These are phyloP conservation scores for Antitrichia curtipendula DNA, from an alignment of 225 moss, liverwort and hornwort species.

Conservation along the genomic window DNA sequence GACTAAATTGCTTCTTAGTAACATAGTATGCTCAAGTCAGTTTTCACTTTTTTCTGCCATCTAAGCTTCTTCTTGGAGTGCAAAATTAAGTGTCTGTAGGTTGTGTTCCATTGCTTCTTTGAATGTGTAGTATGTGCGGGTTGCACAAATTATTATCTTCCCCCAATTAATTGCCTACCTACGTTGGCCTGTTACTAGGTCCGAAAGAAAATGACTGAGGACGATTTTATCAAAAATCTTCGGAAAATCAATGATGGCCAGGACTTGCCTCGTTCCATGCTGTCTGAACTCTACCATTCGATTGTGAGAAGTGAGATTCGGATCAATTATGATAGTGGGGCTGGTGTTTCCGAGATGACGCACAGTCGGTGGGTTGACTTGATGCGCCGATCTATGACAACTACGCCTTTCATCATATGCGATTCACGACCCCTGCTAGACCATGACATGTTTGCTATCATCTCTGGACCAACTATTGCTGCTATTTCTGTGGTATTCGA, in stretches of 20 bases:
- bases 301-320: slow-evolving; percentile 86
- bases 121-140: background rate
- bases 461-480: slow-evolving; percentile 97
- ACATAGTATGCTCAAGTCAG: background rate
- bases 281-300: slow-evolving; percentile 75
- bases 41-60: background rate
- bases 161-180: background rate
- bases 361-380: slow-evolving; percentile 99
- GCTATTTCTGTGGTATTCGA: slow-evolving; percentile 99
- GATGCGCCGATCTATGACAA: slow-evolving; percentile 72
- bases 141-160: background rate
- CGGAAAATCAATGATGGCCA: slow-evolving; percentile 79
- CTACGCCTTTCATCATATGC: slow-evolving; percentile 77
- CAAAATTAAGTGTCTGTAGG: background rate
- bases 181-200: slow-evolving; percentile 25
- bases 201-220: slow-evolving; percentile 87
- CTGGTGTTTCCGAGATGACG: slow-evolving; percentile 93
- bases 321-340: slow-evolving; percentile 84
- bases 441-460: slow-evolving; percentile 98
- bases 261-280: slow-evolving; percentile 85
- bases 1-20: background rate
- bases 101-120: background rate
- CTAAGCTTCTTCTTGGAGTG: background rate
- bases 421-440: slow-evolving; percentile 81
- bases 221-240: slow-evolving; percentile 91